phyloP scores from a whole-genome alignment of 805 yeast genomes.

The Saccharomycopsis fermentans region DNA sequence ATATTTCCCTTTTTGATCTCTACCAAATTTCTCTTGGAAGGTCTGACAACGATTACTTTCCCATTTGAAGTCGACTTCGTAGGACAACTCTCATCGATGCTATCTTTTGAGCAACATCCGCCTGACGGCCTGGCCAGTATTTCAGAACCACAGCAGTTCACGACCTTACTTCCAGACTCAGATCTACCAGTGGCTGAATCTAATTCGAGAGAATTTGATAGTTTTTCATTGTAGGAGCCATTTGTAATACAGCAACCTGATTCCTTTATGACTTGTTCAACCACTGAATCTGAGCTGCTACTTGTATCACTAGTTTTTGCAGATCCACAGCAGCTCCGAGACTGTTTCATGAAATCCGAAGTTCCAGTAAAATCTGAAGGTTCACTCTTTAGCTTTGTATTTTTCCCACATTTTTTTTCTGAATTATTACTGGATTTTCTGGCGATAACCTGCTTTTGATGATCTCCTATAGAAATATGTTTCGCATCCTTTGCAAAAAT shows the following conservation, averaged over 20 bases:
- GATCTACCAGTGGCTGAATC: not conserved
- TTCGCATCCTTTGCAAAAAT: slow-evolving; percentile 10
- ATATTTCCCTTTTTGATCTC: slow-evolving; percentile 13
- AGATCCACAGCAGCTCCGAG: not conserved
- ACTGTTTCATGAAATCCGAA: not conserved
- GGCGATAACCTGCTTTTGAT: not conserved
- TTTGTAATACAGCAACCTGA: not conserved
- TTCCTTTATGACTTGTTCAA: not conserved
- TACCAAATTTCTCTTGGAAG: slow-evolving; percentile 10
- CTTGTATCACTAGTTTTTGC: not conserved
- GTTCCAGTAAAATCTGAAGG: not conserved
- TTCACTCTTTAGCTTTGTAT: not conserved
- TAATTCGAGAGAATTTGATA: not conserved
- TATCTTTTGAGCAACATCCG: not conserved
- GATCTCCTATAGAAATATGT: not conserved
- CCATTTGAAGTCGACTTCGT: slow-evolving; percentile 15
- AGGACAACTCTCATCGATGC: slow-evolving; percentile 8
- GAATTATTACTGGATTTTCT: not conserved
- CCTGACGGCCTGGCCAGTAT: not conserved
- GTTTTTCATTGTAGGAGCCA: not conserved
- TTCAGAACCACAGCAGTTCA: not conserved
- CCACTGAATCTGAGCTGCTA: not conserved
- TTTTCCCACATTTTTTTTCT: not conserved
- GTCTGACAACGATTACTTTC: slow-evolving; percentile 16
- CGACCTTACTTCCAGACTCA: not conserved